Percentiles rank a stretch among this genome's conserved stretches.
Conservation (phyloP, 2,329 filamentous ascomycete species). For the Byssochlamys sp. region DNA sequence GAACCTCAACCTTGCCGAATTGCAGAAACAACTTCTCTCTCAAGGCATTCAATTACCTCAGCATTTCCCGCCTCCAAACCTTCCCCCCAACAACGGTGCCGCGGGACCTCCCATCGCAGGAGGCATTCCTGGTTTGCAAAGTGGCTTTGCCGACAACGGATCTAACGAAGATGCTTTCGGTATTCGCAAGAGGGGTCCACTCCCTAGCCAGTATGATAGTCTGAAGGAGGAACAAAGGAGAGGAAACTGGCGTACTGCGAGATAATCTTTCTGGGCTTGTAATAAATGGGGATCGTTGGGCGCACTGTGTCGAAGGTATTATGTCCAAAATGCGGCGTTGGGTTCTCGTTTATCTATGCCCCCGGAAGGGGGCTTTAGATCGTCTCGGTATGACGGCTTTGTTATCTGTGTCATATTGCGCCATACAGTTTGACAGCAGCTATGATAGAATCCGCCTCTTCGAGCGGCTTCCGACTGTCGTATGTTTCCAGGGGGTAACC, state of each 20-base stretch:
- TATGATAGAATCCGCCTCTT: background rate
- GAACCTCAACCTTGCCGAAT: conserved; percentile 27
- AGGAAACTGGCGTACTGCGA: conserved; percentile 40
- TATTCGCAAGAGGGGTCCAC: conserved; percentile 54
- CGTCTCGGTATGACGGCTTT: background rate
- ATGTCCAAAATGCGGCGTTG: conserved; percentile 2
- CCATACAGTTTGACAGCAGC: background rate
- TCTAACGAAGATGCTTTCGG: conserved; percentile 19
- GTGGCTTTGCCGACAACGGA: conserved; percentile 27
- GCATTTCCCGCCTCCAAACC: conserved; percentile 28
- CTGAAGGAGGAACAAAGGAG: conserved; percentile 64
- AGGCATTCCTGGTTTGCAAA: conserved; percentile 26
- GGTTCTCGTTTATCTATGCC: background rate
- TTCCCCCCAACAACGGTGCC: conserved; percentile 16
- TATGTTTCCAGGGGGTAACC: background rate
- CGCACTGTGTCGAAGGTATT: background rate
- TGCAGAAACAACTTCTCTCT: conserved; percentile 28
- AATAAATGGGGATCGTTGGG: background rate
- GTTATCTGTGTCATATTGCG: background rate
- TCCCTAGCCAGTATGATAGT: conserved; percentile 78
- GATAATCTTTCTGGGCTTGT: conserved; percentile 11
- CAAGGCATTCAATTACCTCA: conserved; percentile 28
- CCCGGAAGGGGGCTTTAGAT: conserved; percentile 3
- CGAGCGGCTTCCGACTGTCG: background rate
- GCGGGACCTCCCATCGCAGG: conserved; percentile 4